phyloP scores from a whole-genome alignment of 2,329 filamentous ascomycete genomes.

The Microsporum canis region DNA sequence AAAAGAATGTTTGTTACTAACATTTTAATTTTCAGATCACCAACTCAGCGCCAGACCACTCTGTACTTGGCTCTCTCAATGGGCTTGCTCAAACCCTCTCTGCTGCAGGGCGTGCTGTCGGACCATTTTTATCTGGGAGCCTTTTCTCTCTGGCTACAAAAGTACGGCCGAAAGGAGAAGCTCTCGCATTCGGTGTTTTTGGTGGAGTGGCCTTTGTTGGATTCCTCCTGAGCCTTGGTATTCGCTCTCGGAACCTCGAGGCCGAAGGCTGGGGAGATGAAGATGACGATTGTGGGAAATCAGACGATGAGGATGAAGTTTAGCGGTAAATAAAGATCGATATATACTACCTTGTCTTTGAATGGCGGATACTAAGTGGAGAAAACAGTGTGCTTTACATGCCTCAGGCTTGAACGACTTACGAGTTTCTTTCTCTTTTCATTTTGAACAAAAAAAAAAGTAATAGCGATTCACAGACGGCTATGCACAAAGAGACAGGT shows the following conservation, averaged over 20 bases:
- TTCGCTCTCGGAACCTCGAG: slow-evolving; percentile 52
- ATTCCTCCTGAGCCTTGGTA: slow-evolving; percentile 67
- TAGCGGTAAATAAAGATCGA: not conserved
- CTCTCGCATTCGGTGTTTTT: slow-evolving; percentile 76
- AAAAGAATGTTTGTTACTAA: not conserved
- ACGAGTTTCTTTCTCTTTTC: not conserved
- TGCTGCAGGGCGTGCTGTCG: slow-evolving; percentile 75
- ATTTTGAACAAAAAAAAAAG: not conserved
- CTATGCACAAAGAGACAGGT: not conserved
- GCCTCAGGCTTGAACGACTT: not conserved
- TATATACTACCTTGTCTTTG: not conserved
- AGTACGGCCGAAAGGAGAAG: slow-evolving; percentile 69
- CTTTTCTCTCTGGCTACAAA: slow-evolving; percentile 70
- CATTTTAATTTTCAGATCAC: slow-evolving; percentile 53
- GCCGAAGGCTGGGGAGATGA: slow-evolving; percentile 43
- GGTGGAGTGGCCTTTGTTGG: slow-evolving; percentile 71
- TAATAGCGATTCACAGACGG: not conserved
- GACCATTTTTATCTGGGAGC: slow-evolving; percentile 76
- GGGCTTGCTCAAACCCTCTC: slow-evolving; percentile 89
- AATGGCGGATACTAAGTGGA: not conserved
- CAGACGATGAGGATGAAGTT: slow-evolving; percentile 32
- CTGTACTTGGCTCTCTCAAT: slow-evolving; percentile 79
- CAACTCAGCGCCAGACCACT: slow-evolving; percentile 78
- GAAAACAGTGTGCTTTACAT: not conserved
- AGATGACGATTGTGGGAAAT: slow-evolving; percentile 32